Base-by-base conservation (phyloP, 108 stramenopile genomes). In the Nitzschia inconspicua region DNA sequence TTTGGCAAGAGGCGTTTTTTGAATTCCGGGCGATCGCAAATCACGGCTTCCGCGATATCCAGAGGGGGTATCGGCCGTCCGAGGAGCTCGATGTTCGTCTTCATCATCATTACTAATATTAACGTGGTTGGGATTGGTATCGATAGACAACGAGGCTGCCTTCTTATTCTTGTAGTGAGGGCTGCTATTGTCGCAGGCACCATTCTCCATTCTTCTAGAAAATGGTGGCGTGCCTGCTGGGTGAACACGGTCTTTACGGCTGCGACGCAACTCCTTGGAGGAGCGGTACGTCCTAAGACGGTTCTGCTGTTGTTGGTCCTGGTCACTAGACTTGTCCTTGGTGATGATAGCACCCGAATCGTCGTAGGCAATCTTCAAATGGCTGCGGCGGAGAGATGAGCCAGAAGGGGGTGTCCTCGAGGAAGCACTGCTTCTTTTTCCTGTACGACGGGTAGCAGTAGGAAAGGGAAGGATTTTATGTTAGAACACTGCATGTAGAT, bases 11-110 rank as follows among this genome's bases (percentile, higher is more conserved):
- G 91, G 91, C 5, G 91, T 76, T 50, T 79, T 79, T 40, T 76
- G 63, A n/a, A 56, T 68, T 3, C 91, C 91, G 16, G 91, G 91
- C 53, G 85, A 86, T 22, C 91, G 67, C 41, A 88, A 49, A 63
- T 92, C 91, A 10, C 72, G 18, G 51, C 63, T 68, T 23, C 83
- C 82, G 34, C 87, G 75, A 30, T 74, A 58, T 0, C 80, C 77
- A 3, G 53, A 30, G 4, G 82, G 86, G 20, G 86, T 83, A 11
- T 22, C 53, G 14, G 70, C 57, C 19, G 77, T 63, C n/a, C n/a
- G n/a, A 4, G 70, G 65, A 37, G 65, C 54, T 3, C 48, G 26
- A 11, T 22, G 20, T 3, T 23, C 47, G 48, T 49, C 14, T 7
- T 49, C 2, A n/a, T 22, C 19, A n/a, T 14, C 34, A 18, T 28